Percentiles rank a stretch among this genome's conserved stretches.
phyloP scores from a whole-genome alignment of 2,329 filamentous ascomycete species.

The Colletotrichum lupini region DNA sequence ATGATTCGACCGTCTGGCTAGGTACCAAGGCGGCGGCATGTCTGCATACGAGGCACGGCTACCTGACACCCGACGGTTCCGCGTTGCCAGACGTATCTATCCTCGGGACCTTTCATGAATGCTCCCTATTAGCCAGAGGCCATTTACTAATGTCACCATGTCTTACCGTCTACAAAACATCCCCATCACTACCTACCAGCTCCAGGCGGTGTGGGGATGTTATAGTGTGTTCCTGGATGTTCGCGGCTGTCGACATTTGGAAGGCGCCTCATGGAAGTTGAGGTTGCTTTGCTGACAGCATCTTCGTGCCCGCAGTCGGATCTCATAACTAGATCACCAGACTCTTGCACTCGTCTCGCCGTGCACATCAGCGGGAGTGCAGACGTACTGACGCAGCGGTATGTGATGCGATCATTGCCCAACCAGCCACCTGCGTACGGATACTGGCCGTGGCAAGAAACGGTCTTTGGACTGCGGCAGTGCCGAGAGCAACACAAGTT shows the following conservation, averaged over 20 bases:
- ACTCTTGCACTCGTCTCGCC: neutral
- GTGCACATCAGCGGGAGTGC: neutral
- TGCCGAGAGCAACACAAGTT: neutral
- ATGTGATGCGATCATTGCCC: slow-evolving; percentile 12
- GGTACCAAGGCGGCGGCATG: slow-evolving; percentile 26
- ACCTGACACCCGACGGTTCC: slow-evolving; percentile 14
- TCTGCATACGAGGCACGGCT: slow-evolving; percentile 25
- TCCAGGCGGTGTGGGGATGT: neutral
- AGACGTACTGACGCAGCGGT: neutral
- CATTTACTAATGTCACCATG: neutral
- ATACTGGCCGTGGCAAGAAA: slow-evolving; percentile 8
- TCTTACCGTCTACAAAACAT: slow-evolving; percentile 1
- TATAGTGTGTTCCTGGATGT: neutral
- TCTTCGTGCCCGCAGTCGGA: neutral
- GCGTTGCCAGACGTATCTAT: slow-evolving; percentile 15
- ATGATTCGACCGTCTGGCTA: slow-evolving; percentile 20
- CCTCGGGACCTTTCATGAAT: slow-evolving; percentile 2
- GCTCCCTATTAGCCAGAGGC: neutral
- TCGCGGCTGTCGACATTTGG: neutral
- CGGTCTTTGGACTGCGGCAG: neutral
- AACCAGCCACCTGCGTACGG: neutral
- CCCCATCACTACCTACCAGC: neutral
- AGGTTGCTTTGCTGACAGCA: slow-evolving; percentile 1
- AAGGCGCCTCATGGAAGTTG: neutral
- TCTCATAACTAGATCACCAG: neutral